A percentile compares a stretch with the other conserved stretches of the same genome.
These are phyloP conservation scores for Acacia acuminata DNA, from an alignment of 306 rosid genomes.

Conservation along the genomic window DNA sequence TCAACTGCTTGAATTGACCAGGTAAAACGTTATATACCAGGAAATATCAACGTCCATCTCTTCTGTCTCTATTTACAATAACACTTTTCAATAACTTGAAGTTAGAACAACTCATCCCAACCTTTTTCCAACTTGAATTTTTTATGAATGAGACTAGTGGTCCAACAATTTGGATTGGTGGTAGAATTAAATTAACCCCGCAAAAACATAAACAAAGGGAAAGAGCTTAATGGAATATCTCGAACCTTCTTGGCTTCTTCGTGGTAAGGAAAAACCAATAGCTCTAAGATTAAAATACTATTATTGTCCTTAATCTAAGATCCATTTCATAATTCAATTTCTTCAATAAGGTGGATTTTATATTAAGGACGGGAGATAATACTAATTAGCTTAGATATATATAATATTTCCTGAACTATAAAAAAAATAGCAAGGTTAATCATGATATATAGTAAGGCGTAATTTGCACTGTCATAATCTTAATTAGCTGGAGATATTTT, in stretches of 20 bases:
- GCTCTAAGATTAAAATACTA: not conserved
- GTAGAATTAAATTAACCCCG: not conserved
- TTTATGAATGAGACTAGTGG: not conserved
- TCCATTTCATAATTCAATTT: no score
- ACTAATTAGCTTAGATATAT: no score
- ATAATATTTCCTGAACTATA: not conserved
- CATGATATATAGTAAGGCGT: not conserved
- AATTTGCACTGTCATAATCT: conserved; percentile 14
- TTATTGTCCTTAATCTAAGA: no score
- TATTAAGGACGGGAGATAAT: no score
- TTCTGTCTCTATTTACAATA: conserved; percentile 37
- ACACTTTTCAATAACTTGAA: conserved; percentile 9
- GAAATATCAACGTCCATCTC: conserved; percentile 40
- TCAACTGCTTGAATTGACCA: conserved; percentile 36
- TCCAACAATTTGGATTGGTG: conserved; percentile 13
- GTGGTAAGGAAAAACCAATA: not conserved
- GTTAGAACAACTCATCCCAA: conserved; percentile 20
- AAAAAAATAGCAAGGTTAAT: not conserved
- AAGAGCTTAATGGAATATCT: not conserved
- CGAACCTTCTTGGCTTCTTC: not conserved
- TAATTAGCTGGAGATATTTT: not conserved
- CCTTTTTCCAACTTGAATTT: not conserved
- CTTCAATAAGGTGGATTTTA: no score
- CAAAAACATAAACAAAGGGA: not conserved
- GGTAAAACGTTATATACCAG: conserved; percentile 18